Evolutionary conservation across 257 asterid genomes (phyloP).

Genomic region (Thymus quinquecostatus): DNA sequence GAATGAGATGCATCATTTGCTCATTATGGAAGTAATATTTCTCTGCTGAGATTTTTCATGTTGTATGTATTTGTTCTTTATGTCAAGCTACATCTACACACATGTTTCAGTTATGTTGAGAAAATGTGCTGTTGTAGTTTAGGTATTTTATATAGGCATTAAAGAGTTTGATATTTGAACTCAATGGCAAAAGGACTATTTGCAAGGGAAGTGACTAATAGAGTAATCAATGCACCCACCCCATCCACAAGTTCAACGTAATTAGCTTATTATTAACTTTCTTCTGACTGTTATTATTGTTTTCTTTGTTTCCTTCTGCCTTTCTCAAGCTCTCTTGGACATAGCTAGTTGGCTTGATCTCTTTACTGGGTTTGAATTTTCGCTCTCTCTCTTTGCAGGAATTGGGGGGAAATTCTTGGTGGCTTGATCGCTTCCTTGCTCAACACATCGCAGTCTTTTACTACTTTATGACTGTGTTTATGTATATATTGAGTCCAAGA

Average conservation of each 20-base stretch:
- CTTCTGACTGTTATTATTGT: background rate
- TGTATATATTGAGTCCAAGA: conserved; percentile 96
- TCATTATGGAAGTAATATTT: conserved; percentile 90
- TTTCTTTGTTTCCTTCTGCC: background rate
- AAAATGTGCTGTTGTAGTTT: conserved; percentile 6
- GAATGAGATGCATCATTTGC: conserved; percentile 99
- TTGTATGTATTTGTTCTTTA: conserved; percentile 9
- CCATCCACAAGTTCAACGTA: background rate
- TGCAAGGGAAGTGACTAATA: background rate
- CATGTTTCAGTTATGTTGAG: conserved; percentile 1
- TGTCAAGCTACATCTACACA: conserved; percentile 16
- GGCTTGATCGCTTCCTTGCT: conserved; percentile 96
- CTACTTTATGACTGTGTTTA: conserved; percentile 83
- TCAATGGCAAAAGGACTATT: background rate
- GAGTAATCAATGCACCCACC: conserved; percentile 15
- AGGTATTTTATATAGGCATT: conserved; percentile 15
- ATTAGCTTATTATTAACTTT: background rate
- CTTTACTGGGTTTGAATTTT: conserved; percentile 16
- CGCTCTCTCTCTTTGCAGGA: conserved; percentile 57
- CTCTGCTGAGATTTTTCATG: conserved; percentile 24
- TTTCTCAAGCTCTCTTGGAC: conserved; percentile 10
- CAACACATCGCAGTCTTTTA: conserved; percentile 79
- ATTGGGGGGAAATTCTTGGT: conserved; percentile 97
- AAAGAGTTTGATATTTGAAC: conserved; percentile 14
- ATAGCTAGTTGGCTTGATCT: conserved; percentile 24